A percentile compares a stretch with the other conserved stretches of the same genome.
Conservation (phyloP, 768 basidiomycete genomes). For the Saitozyma sp. region DNA sequence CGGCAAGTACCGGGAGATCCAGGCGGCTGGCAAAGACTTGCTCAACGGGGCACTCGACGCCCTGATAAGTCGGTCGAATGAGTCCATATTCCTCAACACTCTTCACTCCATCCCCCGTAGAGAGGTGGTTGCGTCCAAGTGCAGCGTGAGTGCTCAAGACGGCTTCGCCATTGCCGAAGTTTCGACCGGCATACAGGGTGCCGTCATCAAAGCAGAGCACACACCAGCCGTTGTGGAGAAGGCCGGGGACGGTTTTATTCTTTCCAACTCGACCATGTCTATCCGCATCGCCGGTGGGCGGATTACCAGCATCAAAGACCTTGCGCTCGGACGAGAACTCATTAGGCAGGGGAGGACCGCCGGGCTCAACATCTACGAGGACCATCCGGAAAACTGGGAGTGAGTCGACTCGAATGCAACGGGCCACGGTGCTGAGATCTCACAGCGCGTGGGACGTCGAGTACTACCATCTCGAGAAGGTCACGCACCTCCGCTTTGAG, state of each 20-base stretch:
- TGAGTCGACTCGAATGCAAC: slow-evolving; percentile 53
- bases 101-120: too few species aligned
- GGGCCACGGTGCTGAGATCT: not conserved
- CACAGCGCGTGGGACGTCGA: slow-evolving; percentile 67
- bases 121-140: too few species aligned
- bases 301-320: slow-evolving; percentile 78
- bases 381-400: slow-evolving; percentile 56
- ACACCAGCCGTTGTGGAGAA: slow-evolving; percentile 55
- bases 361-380: slow-evolving; percentile 85
- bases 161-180: too few species aligned
- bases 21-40: slow-evolving; percentile 63
- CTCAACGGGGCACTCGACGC: slow-evolving; percentile 73
- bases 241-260: slow-evolving; percentile 65
- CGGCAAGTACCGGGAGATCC: slow-evolving; percentile 74
- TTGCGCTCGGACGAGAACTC: slow-evolving; percentile 73
- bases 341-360: slow-evolving; percentile 66
- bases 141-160: too few species aligned
- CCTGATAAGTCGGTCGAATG: slow-evolving; percentile 44
- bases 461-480: slow-evolving; percentile 83
- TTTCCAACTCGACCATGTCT: slow-evolving; percentile 70
- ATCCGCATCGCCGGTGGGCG: slow-evolving; percentile 78
- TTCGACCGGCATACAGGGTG: too few species aligned
- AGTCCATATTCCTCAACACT: too few species aligned
- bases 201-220: slow-evolving; percentile 1
- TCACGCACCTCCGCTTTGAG: slow-evolving; percentile 67